Percentiles rank a stretch among this genome's conserved stretches.
Conservation (phyloP, 2,329 filamentous ascomycete genomes). For the Epichloe baconii region DNA sequence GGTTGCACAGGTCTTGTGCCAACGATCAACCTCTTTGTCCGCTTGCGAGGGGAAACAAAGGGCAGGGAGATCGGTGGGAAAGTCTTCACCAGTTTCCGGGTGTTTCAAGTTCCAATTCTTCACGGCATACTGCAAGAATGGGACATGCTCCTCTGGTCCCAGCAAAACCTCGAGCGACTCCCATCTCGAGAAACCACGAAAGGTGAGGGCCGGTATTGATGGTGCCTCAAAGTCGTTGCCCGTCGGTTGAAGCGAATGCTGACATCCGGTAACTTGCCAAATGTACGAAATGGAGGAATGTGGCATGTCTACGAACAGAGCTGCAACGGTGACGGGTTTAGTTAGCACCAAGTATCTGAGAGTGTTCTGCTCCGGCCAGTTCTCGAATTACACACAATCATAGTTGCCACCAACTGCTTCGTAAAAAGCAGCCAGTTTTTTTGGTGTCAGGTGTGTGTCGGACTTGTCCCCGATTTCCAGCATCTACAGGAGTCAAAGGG, state of each 20-base stretch:
- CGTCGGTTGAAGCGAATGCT: conserved; percentile 71
- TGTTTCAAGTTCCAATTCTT: conserved; percentile 63
- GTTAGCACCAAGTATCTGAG: neutral
- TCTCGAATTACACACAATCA: conserved; percentile 37
- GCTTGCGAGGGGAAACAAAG: conserved; percentile 57
- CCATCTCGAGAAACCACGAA: conserved; percentile 82
- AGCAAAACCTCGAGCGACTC: conserved; percentile 83
- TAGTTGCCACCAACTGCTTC: conserved; percentile 62
- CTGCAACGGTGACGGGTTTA: conserved; percentile 18
- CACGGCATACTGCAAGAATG: conserved; percentile 70
- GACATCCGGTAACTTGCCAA: conserved; percentile 82
- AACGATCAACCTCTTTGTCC: conserved; percentile 69
- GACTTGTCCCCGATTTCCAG: conserved; percentile 44
- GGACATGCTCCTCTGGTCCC: conserved; percentile 76
- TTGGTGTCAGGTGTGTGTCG: conserved; percentile 42
- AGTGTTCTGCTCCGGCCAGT: neutral
- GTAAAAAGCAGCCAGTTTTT: conserved; percentile 67
- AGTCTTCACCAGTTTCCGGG: conserved; percentile 57
- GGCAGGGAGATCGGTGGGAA: conserved; percentile 45
- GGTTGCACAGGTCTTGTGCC: conserved; percentile 69
- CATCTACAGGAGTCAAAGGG: conserved; percentile 26
- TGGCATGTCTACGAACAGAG: conserved; percentile 66
- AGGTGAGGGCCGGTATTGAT: conserved; percentile 68
- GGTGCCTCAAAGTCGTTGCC: conserved; percentile 62
- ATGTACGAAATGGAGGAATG: conserved; percentile 73